Conservation (phyloP, 2,329 filamentous ascomycete species). For the Pestalotiopsis sp. region DNA sequence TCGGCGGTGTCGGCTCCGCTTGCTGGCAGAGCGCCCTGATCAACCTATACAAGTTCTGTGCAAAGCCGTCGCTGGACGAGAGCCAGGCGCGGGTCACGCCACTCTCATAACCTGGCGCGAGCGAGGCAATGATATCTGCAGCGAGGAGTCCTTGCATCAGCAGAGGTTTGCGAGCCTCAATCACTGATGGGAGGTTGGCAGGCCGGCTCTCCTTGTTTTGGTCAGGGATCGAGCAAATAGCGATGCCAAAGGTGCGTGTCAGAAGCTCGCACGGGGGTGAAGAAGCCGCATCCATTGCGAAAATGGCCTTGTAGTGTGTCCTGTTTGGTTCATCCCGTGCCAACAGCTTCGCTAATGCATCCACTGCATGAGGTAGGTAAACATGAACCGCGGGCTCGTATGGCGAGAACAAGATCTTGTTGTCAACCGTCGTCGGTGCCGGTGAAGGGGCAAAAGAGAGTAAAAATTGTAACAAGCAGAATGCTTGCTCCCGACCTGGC, state of each 20-base stretch:
- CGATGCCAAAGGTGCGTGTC: constrained; percentile 83
- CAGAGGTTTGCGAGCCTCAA: constrained; percentile 84
- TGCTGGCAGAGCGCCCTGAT: constrained; percentile 72
- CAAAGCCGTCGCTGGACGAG: constrained; percentile 80
- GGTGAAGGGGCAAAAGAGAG: constrained; percentile 87
- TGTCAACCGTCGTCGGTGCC: constrained; percentile 58
- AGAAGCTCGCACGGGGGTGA: constrained; percentile 76
- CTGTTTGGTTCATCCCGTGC: constrained; percentile 94
- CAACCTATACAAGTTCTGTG: constrained; percentile 76
- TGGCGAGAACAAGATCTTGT: constrained; percentile 72
- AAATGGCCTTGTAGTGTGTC: constrained; percentile 80
- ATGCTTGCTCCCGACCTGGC: constrained; percentile 83
- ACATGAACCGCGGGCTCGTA: constrained; percentile 83
- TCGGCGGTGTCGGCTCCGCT: constrained; percentile 53
- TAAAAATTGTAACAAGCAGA: constrained; percentile 85
- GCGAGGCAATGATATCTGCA: constrained; percentile 81
- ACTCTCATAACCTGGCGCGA: constrained; percentile 73
- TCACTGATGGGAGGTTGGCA: constrained; percentile 64
- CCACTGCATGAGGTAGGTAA: constrained; percentile 87
- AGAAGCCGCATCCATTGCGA: constrained; percentile 70
- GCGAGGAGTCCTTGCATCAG: constrained; percentile 91
- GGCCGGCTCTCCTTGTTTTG: constrained; percentile 56
- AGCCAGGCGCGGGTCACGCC: constrained; percentile 80
- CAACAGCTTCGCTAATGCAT: constrained; percentile 87
- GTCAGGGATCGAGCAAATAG: constrained; percentile 84